Evolutionary conservation across 176 grass and related monocot species (phyloP).

Genomic region (Pontederia crassipes): DNA sequence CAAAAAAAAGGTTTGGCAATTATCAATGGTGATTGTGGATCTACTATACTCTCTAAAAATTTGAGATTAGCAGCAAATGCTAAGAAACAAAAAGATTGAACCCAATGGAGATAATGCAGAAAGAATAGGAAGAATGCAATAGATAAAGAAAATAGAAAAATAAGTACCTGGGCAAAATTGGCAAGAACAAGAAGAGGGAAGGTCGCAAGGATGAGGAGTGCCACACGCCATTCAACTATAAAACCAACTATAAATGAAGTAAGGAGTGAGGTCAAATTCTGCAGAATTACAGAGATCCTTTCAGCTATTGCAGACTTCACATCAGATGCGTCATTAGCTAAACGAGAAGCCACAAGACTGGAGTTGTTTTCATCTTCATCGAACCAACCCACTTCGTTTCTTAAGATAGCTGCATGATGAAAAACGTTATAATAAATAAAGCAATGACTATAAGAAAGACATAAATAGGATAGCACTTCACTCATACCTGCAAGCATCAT

Average conservation of each 20-base stretch:
- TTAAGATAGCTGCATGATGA: constrained; percentile 64
- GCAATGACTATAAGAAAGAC: background rate
- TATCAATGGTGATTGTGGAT: too few species aligned
- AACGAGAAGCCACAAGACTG: constrained; percentile 72
- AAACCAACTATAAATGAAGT: constrained; percentile 93
- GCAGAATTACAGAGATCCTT: constrained; percentile 91
- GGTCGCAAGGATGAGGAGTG: constrained; percentile 81
- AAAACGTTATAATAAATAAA: background rate
- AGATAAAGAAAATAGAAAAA: background rate
- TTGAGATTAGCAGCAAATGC: too few species aligned
- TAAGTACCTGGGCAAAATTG: constrained; percentile 80
- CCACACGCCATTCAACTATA: constrained; percentile 87
- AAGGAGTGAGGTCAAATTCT: constrained; percentile 81
- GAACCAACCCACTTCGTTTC: constrained; percentile 98
- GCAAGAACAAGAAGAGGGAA: constrained; percentile 96
- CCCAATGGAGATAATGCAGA: too few species aligned
- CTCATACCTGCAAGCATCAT: constrained; percentile 85
- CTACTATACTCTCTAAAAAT: too few species aligned
- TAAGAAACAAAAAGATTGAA: too few species aligned
- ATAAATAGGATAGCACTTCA: background rate
- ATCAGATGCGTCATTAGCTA: constrained; percentile 88
- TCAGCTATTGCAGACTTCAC: constrained; percentile 90
- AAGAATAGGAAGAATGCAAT: background rate
- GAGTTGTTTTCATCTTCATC: constrained; percentile 98
- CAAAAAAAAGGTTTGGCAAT: too few species aligned